phyloP scores from a whole-genome alignment of 2,329 filamentous ascomycete genomes.

The Pseudogymnoascus sp. region DNA sequence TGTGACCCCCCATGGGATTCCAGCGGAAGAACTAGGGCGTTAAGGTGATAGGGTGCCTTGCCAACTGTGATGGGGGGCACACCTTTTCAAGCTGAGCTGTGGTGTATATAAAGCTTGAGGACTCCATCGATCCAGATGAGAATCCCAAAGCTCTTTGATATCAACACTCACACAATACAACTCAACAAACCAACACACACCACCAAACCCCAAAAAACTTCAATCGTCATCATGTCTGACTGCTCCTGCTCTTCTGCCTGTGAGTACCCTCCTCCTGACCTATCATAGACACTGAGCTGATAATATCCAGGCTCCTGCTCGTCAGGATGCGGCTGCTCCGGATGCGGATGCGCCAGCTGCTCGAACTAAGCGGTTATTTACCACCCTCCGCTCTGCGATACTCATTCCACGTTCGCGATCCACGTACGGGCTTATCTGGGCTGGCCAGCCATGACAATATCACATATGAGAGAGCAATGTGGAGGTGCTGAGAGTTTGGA shows the following conservation, averaged over 20 bases:
- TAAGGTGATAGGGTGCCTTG: not conserved
- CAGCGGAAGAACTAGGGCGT: not conserved
- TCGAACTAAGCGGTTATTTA: not conserved
- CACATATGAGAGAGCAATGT: not conserved
- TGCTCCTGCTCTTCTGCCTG: not conserved
- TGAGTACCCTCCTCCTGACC: not conserved
- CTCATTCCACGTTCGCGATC: not conserved
- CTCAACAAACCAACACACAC: conserved; percentile 1
- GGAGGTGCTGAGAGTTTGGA: not conserved
- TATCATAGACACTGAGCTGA: not conserved
- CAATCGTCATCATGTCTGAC: not conserved
- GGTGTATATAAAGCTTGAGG: conserved; percentile 1
- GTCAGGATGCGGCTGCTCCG: not conserved
- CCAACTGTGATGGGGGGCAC: not conserved
- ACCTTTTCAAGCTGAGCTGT: not conserved
- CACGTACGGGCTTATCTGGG: not conserved
- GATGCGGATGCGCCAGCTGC: not conserved
- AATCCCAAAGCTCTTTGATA: not conserved
- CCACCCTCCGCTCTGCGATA: not conserved
- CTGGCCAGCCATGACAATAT: not conserved
- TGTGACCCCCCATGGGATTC: not conserved
- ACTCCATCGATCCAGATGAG: not conserved
- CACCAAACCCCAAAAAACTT: not conserved
- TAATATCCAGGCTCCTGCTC: not conserved
- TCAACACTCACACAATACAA: conserved; percentile 4